Conservation (phyloP, 345 rosid species). For the Zanthoxylum bungeanum region DNA sequence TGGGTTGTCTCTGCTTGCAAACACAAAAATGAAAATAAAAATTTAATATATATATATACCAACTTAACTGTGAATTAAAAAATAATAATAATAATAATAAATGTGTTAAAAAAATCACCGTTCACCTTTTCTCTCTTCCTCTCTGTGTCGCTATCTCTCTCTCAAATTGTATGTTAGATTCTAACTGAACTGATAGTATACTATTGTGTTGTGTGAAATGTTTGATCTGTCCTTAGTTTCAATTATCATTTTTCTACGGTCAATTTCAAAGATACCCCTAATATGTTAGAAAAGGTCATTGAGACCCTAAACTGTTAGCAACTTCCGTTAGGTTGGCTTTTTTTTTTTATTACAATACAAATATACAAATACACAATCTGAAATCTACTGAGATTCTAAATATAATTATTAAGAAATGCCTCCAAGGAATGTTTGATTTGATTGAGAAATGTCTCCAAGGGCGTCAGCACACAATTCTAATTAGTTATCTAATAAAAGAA, state of each 20-base stretch:
- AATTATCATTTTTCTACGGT: not conserved
- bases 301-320: not conserved
- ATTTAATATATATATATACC: no score
- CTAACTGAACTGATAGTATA: not conserved
- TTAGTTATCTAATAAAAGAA: no score
- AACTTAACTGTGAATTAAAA: not conserved
- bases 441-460: no score
- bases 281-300: not conserved
- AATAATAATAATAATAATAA: not conserved
- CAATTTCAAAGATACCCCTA: not conserved
- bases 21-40: not conserved
- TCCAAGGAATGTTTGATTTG: no score
- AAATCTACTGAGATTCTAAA: no score
- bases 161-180: not conserved
- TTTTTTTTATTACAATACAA: no score
- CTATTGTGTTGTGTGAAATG: not conserved
- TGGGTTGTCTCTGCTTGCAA: conserved; percentile 48
- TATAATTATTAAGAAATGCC: no score
- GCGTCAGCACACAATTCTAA: no score
- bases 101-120: not conserved
- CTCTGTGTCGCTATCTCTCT: not conserved
- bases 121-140: no score
- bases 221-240: not conserved
- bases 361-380: no score
- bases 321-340: no score